Evolutionary conservation across 306 rosid species (phyloP), one percentile per base, ranked within the genome.

Genomic region (Inga laurina): DNA sequence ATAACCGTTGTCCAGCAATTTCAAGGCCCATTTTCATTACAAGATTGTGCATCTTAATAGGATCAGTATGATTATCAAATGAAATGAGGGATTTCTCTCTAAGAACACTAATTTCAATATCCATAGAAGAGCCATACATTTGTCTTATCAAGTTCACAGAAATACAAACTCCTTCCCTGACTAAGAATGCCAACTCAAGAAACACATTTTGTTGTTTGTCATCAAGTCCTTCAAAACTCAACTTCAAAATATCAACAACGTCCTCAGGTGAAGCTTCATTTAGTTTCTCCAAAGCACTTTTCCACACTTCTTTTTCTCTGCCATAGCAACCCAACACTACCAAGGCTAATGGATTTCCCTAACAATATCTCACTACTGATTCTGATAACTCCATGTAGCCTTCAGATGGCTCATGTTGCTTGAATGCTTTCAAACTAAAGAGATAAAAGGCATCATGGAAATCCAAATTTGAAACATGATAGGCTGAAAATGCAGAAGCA

Each of bases 331-430:
- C 88, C 57, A 84, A 49, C n/a, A 79, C 72, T 9, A 4, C 1
- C 8, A 84, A 51, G 56, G 77, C 83, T 27, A 79, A 79, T 4
- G 86, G 83, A 41, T 37, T 41, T 18, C 86, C 80, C 2, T n/a
- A 3, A 44, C 72, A 32, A 74, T 75, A 74, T 12, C n/a, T 0
- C 7, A 84, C 19, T 3, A 35, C 52, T 18, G 34, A 4, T 4
- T 68, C 16, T 4, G 66, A 41, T 10, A 74, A 21, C 27, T 75
- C 7, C 24, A 24, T 0, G 4, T 22, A 68, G 10, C 30, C 18
- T 49, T 49, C 0, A 32, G 3, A 14, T 14, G 56, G 56, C 21
- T 14, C 19, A 49, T 14, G 0, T 14, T 49, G 18, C 21, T 49
- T 14, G 56, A 49, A 49, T 4, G 21, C 56, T 3, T 49, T 49